A percentile compares a stretch with the other conserved stretches of the same genome.
phyloP scores from a whole-genome alignment of 495 filamentous ascomycete genomes.

The Pyrenula massariospora region DNA sequence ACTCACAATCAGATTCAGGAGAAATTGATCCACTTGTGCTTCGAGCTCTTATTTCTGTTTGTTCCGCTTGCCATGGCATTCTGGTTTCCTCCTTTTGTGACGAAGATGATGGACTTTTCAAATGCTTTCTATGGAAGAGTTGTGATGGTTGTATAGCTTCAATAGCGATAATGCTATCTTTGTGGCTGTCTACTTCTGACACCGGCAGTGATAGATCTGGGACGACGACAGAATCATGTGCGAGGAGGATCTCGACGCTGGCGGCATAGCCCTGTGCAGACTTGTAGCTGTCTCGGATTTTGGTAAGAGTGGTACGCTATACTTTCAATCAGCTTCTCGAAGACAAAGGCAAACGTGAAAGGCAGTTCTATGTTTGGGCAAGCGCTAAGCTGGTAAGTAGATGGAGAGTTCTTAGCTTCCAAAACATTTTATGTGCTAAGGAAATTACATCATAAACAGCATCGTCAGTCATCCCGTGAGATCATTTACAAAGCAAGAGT shows the following conservation, averaged over 20 bases:
- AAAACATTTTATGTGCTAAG: no score
- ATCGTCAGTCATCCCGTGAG: no score
- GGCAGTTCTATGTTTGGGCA: no score
- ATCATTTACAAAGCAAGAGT: no score
- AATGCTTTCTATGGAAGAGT: background rate
- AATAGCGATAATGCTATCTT: constrained; percentile 19
- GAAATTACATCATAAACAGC: no score
- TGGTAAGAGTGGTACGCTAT: constrained; percentile 21
- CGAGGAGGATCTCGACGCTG: constrained; percentile 6
- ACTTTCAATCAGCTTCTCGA: background rate
- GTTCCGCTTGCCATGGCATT: background rate
- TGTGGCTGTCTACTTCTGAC: constrained; percentile 10
- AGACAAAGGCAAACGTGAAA: background rate
- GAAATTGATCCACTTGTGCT: background rate
- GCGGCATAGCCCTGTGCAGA: constrained; percentile 3
- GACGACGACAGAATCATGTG: constrained; percentile 8
- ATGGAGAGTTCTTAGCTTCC: no score
- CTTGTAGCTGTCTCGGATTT: constrained; percentile 13
- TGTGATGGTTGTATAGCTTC: constrained; percentile 11
- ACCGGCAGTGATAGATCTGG: constrained; percentile 8
- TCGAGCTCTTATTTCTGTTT: background rate
- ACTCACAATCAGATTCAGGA: background rate
- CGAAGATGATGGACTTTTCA: constrained; percentile 3
- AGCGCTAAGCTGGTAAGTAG: no score
- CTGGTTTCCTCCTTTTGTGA: background rate